Conservation (phyloP, 192 early-diverging fungal species). For the Coemansia sp. region DNA sequence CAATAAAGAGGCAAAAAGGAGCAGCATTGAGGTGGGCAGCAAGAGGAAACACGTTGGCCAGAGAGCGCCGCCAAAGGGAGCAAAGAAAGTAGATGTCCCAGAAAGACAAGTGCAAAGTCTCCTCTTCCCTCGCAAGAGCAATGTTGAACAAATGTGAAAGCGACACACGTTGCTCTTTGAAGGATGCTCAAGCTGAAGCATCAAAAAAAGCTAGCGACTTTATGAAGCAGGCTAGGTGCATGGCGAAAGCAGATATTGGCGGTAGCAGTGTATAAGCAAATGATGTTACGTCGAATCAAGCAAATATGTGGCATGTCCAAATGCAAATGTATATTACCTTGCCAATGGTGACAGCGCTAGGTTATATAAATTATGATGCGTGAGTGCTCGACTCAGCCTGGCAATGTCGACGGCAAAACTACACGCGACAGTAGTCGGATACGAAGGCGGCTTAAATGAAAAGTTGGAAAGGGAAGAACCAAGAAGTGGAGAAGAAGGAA, state of each 20-base stretch:
- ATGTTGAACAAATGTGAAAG: background rate
- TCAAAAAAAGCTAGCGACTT: background rate
- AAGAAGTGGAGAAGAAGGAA: background rate
- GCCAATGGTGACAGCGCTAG: background rate
- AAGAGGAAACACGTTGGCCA: background rate
- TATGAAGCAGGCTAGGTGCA: background rate
- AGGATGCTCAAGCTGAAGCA: background rate
- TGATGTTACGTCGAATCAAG: conserved; percentile 3
- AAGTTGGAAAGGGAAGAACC: background rate
- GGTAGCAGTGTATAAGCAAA: background rate
- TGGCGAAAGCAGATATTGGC: conserved; percentile 6
- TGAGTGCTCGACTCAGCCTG: background rate
- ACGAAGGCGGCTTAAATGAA: conserved; percentile 3
- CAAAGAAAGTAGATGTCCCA: background rate
- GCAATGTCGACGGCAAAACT: conserved; percentile 1
- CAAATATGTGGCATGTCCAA: background rate
- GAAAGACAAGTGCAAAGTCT: background rate
- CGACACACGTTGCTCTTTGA: background rate
- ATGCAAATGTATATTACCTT: conserved; percentile 2
- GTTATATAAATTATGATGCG: background rate
- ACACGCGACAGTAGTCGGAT: background rate
- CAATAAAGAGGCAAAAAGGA: background rate
- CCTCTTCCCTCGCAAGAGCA: background rate
- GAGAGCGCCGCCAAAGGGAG: background rate
- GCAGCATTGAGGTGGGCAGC: background rate